phyloP scores from a whole-genome alignment of 768 basidiomycete genomes.

The Russula brevipes region DNA sequence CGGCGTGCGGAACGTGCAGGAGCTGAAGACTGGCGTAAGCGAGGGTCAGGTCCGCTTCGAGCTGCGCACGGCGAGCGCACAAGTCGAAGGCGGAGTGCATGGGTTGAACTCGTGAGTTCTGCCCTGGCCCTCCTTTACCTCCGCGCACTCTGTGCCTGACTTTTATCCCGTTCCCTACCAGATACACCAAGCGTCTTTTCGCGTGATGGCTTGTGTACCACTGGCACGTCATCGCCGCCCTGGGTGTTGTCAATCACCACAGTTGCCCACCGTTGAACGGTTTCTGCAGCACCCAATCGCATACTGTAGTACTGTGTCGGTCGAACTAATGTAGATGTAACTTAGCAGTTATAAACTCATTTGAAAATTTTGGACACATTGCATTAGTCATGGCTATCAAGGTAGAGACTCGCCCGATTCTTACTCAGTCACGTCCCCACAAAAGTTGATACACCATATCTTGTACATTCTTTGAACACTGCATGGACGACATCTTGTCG shows the following conservation, averaged over 20 bases:
- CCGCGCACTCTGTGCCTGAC: not conserved
- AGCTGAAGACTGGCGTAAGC: constrained; percentile 61
- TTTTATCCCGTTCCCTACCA: constrained; percentile 25
- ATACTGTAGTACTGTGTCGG: not conserved
- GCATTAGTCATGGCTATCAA: too few species aligned
- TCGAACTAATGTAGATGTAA: too few species aligned
- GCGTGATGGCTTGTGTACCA: constrained; percentile 26
- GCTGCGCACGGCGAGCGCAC: constrained; percentile 89
- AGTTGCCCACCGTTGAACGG: not conserved
- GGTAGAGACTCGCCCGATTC: too few species aligned
- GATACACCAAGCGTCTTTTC: constrained; percentile 56
- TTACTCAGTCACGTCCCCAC: too few species aligned
- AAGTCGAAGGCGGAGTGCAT: constrained; percentile 94
- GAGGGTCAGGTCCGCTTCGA: constrained; percentile 79
- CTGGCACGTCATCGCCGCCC: not conserved
- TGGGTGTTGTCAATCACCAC: not conserved
- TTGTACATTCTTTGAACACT: too few species aligned
- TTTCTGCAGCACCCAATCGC: not conserved
- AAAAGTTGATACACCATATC: too few species aligned
- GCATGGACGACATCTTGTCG: too few species aligned
- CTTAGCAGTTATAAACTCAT: too few species aligned
- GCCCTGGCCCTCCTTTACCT: not conserved
- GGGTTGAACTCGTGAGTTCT: constrained; percentile 84
- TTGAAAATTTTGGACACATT: too few species aligned
- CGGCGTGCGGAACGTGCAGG: constrained; percentile 63